phyloP scores from a whole-genome alignment of 129 eudicot species.

The Saussurea involucrata region DNA sequence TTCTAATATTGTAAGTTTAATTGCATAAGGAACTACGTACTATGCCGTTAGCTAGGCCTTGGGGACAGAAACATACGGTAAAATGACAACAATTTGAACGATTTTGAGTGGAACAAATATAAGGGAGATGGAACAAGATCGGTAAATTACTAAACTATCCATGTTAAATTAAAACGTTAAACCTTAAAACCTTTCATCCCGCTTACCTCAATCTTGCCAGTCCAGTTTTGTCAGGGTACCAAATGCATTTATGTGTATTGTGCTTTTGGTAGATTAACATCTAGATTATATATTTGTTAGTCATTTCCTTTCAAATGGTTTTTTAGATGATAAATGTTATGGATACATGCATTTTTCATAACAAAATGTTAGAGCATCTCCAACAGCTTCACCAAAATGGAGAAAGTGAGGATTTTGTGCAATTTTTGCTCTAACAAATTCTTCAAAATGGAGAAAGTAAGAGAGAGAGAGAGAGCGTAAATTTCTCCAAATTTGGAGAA shows the following conservation, averaged over 20 bases:
- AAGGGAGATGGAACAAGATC: background rate
- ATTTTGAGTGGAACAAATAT: background rate
- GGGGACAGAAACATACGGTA: background rate
- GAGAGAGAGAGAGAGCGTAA: too few relatives aligned
- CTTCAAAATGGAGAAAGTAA: too few relatives aligned
- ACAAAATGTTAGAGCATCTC: conserved; percentile 4
- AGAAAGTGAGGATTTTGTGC: too few relatives aligned
- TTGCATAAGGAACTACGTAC: background rate
- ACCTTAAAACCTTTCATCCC: background rate
- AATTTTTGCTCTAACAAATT: too few relatives aligned
- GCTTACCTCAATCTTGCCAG: background rate
- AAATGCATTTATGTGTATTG: background rate
- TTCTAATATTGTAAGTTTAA: background rate
- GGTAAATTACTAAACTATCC: background rate
- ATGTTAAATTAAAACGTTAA: background rate
- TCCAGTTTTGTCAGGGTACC: background rate
- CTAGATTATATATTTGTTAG: background rate
- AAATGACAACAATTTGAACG: background rate
- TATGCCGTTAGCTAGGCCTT: background rate
- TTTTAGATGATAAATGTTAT: background rate
- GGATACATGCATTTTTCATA: background rate
- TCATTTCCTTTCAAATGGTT: background rate
- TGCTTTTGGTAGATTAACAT: conserved; percentile 1
- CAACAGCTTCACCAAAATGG: too few relatives aligned
- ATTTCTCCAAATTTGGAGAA: too few relatives aligned